These are phyloP conservation scores for Phytophthora pini DNA, from an alignment of 352 stramenopile species.

Conservation along the genomic window DNA sequence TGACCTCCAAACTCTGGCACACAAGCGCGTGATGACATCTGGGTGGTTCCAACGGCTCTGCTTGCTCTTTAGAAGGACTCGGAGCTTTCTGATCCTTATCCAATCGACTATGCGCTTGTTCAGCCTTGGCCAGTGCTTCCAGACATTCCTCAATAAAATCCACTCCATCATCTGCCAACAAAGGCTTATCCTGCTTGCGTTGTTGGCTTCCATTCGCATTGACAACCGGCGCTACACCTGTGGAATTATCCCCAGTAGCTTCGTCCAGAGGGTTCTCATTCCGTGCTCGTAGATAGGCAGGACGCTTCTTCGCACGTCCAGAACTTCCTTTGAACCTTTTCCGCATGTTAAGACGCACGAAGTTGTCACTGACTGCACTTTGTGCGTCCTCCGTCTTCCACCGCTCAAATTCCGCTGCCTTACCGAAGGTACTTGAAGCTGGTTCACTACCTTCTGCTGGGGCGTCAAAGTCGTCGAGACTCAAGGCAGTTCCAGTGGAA, in stretches of 20 bases:
- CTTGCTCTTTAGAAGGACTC: constrained; percentile 5
- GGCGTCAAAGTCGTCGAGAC: constrained; percentile 53
- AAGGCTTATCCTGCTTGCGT: constrained; percentile 30
- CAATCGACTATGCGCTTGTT: constrained; percentile 23
- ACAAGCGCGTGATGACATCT: constrained; percentile 73
- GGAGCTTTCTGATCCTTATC: neutral
- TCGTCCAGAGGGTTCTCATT: constrained; percentile 33
- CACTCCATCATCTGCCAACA: constrained; percentile 56
- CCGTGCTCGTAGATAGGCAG: constrained; percentile 64
- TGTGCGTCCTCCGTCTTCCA: constrained; percentile 68
- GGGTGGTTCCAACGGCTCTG: constrained; percentile 39
- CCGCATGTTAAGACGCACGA: constrained; percentile 82
- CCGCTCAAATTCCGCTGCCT: constrained; percentile 47
- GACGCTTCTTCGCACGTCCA: constrained; percentile 70
- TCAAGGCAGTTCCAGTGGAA: constrained; percentile 28
- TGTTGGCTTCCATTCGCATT: constrained; percentile 39
- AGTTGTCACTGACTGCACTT: constrained; percentile 75
- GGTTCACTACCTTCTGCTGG: neutral
- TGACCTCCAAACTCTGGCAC: constrained; percentile 70
- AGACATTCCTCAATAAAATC: constrained; percentile 87
- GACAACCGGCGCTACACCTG: constrained; percentile 23
- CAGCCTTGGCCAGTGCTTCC: constrained; percentile 53
- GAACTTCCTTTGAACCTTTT: constrained; percentile 76
- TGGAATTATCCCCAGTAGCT: constrained; percentile 20
- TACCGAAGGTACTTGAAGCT: constrained; percentile 3